Evolutionary conservation across 1,139 yeast genomes (phyloP).

Genomic region (Sugiyamaella novakii): DNA sequence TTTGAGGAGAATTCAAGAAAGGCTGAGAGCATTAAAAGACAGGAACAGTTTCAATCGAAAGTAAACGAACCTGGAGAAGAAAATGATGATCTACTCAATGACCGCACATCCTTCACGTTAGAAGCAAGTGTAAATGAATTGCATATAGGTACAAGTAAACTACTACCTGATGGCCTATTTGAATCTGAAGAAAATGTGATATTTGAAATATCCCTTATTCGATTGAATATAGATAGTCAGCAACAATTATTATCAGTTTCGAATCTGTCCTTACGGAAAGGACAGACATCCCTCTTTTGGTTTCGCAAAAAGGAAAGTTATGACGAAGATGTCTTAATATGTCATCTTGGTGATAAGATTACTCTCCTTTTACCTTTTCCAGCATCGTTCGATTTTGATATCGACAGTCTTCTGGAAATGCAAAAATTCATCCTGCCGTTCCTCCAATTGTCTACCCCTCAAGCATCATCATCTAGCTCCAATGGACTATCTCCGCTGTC

Average conservation of each 20-base stretch:
- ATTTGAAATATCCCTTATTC: background rate
- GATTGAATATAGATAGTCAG: constrained; percentile 1
- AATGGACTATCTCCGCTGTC: background rate
- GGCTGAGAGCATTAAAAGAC: background rate
- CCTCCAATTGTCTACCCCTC: constrained; percentile 9
- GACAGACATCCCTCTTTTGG: background rate
- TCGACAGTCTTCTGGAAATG: constrained; percentile 19
- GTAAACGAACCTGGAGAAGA: background rate
- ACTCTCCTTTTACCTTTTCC: constrained; percentile 31
- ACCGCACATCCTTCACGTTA: background rate
- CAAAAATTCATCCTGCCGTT: constrained; percentile 20
- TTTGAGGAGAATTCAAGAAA: constrained; percentile 22
- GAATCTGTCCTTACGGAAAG: constrained; percentile 2
- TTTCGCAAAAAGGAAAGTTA: constrained; percentile 12
- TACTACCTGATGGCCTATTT: constrained; percentile 24
- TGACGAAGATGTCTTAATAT: constrained; percentile 23
- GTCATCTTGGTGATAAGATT: constrained; percentile 15
- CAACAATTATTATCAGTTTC: constrained; percentile 11
- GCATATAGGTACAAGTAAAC: constrained; percentile 15
- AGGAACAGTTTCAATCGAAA: background rate
- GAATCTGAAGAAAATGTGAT: constrained; percentile 14
- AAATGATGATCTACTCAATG: background rate
- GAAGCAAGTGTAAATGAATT: constrained; percentile 16
- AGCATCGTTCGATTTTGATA: constrained; percentile 21
- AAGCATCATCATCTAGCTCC: background rate